Base-by-base conservation (phyloP, 1,284 basidiomycete genomes). In the Boletus sp. region DNA sequence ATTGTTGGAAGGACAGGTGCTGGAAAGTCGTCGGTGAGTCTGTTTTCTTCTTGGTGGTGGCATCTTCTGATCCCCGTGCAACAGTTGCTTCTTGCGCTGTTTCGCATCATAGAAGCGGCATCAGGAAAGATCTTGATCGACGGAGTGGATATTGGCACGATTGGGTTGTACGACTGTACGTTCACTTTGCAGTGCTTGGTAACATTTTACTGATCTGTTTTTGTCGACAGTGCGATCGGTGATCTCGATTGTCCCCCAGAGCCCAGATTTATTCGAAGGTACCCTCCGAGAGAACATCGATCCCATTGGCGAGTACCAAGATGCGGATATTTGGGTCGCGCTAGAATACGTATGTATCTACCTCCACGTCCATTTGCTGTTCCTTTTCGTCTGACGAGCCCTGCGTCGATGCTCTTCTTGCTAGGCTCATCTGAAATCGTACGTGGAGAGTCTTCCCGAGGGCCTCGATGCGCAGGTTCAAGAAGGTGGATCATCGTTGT, bases 231-330 rank as follows among this genome's bases (percentile, higher is more conserved):
- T 88, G 41, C 80, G 86, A 10, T 86, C 78, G 16, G 72, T 77
- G 23, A 80, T 97, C 37, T 88, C 89, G 5, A 97, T 97, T 62
- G 93, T 97, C 22, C 94, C 95, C 2, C 92, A 95, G 60, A 78
- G 73, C 32, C 76, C 87, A 48, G 72, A 94, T 61, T 65, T 95
- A 23, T 94, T 94, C 62, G 88, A 93, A 64, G 92, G 91, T 1
- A 86, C 86, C 3, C 72, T 96, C 19, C 78, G 91, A 42, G 86
- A 91, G 54, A 93, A 93, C 57, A 82, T 94, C 43, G 88, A 92
- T 65, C 90, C 89, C 1, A 75, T 83, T 19, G 83, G 82, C 8
- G 73, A 77, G 49, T 71, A 89, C 51, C 74, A 77, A 17, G 91
- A 93, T 65, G 80, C 75, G 7, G 85, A 86, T 44, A 91, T 96